Base-by-base conservation (phyloP, 306 rosid genomes). In the apple (Malus domestica) region DNA sequence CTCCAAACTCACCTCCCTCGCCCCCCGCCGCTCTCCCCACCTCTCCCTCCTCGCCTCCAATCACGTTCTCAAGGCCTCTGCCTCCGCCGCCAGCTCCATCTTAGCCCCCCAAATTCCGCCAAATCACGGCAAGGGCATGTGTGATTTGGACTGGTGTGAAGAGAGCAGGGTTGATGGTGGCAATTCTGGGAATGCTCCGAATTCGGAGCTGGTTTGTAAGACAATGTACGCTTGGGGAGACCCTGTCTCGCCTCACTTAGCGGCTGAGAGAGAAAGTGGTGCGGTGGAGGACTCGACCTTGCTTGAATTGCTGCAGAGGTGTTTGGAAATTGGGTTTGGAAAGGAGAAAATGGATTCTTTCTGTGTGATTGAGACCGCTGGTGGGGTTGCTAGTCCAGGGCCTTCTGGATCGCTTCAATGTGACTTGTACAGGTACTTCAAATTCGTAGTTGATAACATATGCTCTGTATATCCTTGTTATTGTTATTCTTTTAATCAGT, bases 401-500 rank as follows among this genome's bases (percentile, higher is more conserved):
- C 92, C 98, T 74, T 92, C 97, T 30, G 97, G 97, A 12, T 86
- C 97, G 25, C 97, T 92, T 77, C 98, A 95, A 77, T 95, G 98
- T 78, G 97, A 92, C 83, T 82, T 95, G 82, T 95, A 92, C 70
- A 89, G 97, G 98, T 81, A 54, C 54, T 27, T 59, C 9, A 22
- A 66, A 55, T 15, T 88, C 18, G 10, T 46, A 70, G 52, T 27
- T 33, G 23, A 63, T 29, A 8, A 13, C 11, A 38, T 35, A 19
- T 58, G 33, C 3, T 45, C 67, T 2, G 11, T 14, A 10, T 66
- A n/a, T 44, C 44, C n/a, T 8, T 71, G 65, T 6, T 71, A 38
- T 65, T 29, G 72, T 29, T 33, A 40, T 29, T 76, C 10, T 13
- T 16, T 13, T 16, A 57, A 14, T 66, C 11, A 54, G 54, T 18